Evolutionary conservation across 768 basidiomycete species (phyloP), one percentile per base, ranked within the genome.

Genomic region (Boletus fagicola): DNA sequence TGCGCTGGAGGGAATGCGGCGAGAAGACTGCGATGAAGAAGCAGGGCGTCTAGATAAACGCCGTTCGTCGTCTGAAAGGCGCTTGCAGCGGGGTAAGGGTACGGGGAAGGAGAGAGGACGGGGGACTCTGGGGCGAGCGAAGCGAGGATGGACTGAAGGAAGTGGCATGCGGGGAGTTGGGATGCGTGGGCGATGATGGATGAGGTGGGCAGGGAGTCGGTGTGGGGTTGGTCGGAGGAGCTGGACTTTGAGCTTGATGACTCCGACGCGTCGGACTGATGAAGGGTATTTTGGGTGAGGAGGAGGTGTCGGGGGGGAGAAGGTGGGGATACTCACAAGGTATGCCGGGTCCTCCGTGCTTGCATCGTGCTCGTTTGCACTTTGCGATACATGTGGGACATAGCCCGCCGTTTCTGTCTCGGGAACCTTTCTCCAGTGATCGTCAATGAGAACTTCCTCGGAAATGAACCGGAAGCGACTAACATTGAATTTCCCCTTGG

Each of bases 21-120:
- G 59, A 86, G 77, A 38, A 87, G 81, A 68, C 86, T 83, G 67
- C 89, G 87, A 74, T 92, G 89, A 0, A 84, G 83, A 72, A 90
- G 88, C 64, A 92, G 85, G 51, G 81, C 78, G 66, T 92, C 89
- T 72, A 92, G 81, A 66, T 90, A 92, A 57, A 82, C 87, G 64
- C 88, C 88, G 74, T 81, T 79, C 47, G 86, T 87, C 54, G 86
- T 89, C 63, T 72, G 71, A 57, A 77, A 73, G 9, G 57, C 63
- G 48, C 61, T 69, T 54, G 68, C 54, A 12, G 49, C 54, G 61
- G 71, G 71, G 20, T 72, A 72, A 0, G 71, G 71, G 49, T 72
- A 73, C 1, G 71, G 71, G 6, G 30, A 67, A 0, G 71, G 71
- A 49, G 59, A 74, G 59, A 72, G 72, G 24, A 53, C 72, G 71